Conservation (phyloP, 768 basidiomycete genomes). For the Panellus pusillus region DNA sequence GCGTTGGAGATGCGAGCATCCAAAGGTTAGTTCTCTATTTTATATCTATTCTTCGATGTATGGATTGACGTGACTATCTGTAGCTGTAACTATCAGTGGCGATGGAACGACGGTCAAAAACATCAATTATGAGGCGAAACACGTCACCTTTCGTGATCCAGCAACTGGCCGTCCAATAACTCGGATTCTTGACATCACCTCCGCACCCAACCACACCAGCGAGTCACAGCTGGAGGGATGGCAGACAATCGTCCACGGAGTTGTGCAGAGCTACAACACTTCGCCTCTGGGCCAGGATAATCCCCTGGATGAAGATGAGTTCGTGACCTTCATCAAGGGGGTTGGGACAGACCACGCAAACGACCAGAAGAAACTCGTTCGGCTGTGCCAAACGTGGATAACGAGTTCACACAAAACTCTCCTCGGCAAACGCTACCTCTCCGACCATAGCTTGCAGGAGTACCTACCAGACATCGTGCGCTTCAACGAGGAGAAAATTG, state of each 20-base stretch:
- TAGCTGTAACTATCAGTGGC: slow-evolving; percentile 21
- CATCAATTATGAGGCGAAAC: slow-evolving; percentile 20
- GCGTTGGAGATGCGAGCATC: no score
- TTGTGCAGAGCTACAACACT: background rate
- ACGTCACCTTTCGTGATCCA: slow-evolving; percentile 3
- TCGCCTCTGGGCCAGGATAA: background rate
- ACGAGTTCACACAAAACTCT: background rate
- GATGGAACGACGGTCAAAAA: slow-evolving; percentile 26
- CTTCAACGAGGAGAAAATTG: slow-evolving; percentile 1
- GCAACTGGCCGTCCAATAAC: background rate
- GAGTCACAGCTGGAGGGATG: slow-evolving; percentile 25
- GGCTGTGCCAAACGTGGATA: no score
- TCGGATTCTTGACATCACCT: slow-evolving; percentile 10
- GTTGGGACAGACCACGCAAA: slow-evolving; percentile 25
- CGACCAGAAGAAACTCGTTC: slow-evolving; percentile 26
- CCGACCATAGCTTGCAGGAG: background rate
- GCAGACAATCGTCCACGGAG: no score
- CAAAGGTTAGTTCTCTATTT: no score
- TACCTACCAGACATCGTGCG: slow-evolving; percentile 7
- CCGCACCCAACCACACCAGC: slow-evolving; percentile 26
- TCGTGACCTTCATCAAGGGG: slow-evolving; percentile 15
- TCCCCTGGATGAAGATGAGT: background rate
- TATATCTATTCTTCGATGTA: background rate
- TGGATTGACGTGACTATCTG: background rate
- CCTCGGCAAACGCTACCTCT: background rate